phyloP scores from a whole-genome alignment of 202 grass and related monocot species.

The Cymbopogon flexuosus region DNA sequence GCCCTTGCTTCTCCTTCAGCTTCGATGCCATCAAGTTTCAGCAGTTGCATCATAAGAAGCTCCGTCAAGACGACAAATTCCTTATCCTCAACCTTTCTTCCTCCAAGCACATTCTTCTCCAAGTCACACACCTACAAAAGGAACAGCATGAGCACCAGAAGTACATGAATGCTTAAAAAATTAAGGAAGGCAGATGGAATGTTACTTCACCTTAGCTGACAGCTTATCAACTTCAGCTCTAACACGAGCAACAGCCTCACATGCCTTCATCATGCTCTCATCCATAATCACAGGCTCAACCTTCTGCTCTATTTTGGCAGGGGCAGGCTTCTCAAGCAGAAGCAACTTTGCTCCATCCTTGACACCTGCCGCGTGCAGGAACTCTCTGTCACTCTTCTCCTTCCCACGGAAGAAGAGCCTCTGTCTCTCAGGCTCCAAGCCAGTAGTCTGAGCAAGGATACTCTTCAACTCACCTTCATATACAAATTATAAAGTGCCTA shows the following conservation, averaged over 20 bases:
- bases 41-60: slow-evolving; percentile 82
- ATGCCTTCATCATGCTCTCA: slow-evolving; percentile 62
- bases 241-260: slow-evolving; percentile 52
- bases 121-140: slow-evolving; percentile 64
- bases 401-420: slow-evolving; percentile 79
- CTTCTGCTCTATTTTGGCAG: slow-evolving; percentile 49
- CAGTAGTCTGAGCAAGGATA: slow-evolving; percentile 49
- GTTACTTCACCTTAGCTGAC: slow-evolving; percentile 55
- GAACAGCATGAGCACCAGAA: neutral
- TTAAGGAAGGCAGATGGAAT: neutral
- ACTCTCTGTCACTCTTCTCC: slow-evolving; percentile 73
- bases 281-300: slow-evolving; percentile 45
- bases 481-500: neutral
- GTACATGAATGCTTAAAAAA: neutral
- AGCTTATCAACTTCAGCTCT: slow-evolving; percentile 80
- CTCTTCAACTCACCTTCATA: slow-evolving; percentile 84
- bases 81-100: slow-evolving; percentile 66
- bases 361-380: slow-evolving; percentile 56
- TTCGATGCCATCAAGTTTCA: slow-evolving; percentile 84
- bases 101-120: slow-evolving; percentile 52
- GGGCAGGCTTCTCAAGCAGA: slow-evolving; percentile 56
- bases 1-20: slow-evolving; percentile 83
- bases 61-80: slow-evolving; percentile 78
- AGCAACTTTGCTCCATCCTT: slow-evolving; percentile 84
- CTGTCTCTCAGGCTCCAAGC: slow-evolving; percentile 65